Evolutionary conservation across 2,329 filamentous ascomycete species (phyloP).

Genomic region (Venturia effusa): DNA sequence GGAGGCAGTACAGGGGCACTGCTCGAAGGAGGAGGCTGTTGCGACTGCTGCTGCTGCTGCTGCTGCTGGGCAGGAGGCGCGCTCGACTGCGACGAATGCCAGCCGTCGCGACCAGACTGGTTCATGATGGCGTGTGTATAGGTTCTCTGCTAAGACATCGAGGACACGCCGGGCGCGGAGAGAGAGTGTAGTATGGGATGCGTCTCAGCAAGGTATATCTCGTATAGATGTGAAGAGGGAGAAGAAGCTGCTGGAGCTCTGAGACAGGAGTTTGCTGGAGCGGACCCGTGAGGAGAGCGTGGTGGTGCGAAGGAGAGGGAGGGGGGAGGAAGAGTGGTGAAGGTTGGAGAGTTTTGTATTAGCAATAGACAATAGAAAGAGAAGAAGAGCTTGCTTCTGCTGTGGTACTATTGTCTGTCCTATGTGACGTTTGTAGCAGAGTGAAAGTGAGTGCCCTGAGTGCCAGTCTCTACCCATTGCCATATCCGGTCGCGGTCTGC

Average conservation of each 20-base stretch:
- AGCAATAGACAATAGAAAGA: not conserved
- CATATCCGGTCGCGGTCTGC: not conserved
- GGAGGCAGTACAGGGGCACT: not conserved
- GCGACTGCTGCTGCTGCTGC: slow-evolving; percentile 24
- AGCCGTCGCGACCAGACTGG: slow-evolving; percentile 30
- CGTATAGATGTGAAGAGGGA: not conserved
- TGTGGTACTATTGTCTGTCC: not conserved
- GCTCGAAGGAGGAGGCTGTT: not conserved
- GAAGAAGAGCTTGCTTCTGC: not conserved
- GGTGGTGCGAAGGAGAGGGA: too few species aligned
- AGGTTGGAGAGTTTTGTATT: not conserved
- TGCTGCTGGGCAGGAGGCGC: slow-evolving; percentile 37
- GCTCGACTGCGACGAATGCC: slow-evolving; percentile 34
- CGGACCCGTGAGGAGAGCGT: not conserved
- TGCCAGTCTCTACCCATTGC: not conserved
- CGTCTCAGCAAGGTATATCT: not conserved
- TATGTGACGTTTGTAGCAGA: not conserved
- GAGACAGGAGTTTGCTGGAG: slow-evolving; percentile 2
- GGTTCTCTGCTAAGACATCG: slow-evolving; percentile 16
- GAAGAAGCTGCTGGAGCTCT: not conserved
- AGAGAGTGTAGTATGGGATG: slow-evolving; percentile 6
- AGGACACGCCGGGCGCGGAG: slow-evolving; percentile 16
- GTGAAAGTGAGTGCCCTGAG: not conserved
- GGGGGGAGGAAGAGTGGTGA: not conserved
- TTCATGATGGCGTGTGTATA: slow-evolving; percentile 26